A percentile compares a stretch with the other conserved stretches of the same genome.
Evolutionary conservation across 2,329 filamentous ascomycete species (phyloP).

Genomic region (Calcarisporium arbuscula): DNA sequence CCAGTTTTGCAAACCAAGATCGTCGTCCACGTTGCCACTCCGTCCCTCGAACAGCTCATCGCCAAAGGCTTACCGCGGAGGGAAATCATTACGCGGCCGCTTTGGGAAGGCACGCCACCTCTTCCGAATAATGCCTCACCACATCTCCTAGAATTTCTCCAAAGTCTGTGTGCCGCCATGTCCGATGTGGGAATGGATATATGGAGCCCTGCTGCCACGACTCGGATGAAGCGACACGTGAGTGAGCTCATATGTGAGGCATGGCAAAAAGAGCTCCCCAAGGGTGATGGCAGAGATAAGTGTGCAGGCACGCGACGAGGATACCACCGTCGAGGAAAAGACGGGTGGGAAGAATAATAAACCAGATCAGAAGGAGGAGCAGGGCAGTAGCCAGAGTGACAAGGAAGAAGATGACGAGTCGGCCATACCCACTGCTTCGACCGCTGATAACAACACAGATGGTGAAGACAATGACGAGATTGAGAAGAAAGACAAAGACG

Average conservation of each 20-base stretch:
- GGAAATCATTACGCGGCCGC: constrained; percentile 51
- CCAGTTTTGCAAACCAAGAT: constrained; percentile 59
- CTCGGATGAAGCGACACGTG: constrained; percentile 54
- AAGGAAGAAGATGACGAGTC: constrained; percentile 8
- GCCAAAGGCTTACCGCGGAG: constrained; percentile 35
- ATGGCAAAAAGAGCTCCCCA: constrained; percentile 40
- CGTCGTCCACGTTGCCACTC: constrained; percentile 43
- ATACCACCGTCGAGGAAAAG: constrained; percentile 8
- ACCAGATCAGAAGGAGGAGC: constrained; percentile 7
- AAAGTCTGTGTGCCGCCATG: constrained; percentile 61
- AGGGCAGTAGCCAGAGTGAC: constrained; percentile 10
- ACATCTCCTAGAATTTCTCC: constrained; percentile 64
- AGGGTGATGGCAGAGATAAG: too few relatives aligned
- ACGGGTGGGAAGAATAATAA: constrained; percentile 5
- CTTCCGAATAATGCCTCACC: constrained; percentile 77
- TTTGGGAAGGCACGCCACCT: constrained; percentile 76
- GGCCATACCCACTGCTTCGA: too few relatives aligned
- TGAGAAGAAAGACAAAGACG: constrained; percentile 3
- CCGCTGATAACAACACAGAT: too few relatives aligned
- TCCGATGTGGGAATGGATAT: constrained; percentile 65
- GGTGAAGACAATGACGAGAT: constrained; percentile 6
- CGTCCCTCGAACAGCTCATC: constrained; percentile 43
- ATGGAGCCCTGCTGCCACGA: constrained; percentile 68
- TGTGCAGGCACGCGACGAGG: constrained; percentile 14
- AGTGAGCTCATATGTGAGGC: constrained; percentile 40